Conservation (phyloP, 345 rosid species). For the Euclidium syriacum region DNA sequence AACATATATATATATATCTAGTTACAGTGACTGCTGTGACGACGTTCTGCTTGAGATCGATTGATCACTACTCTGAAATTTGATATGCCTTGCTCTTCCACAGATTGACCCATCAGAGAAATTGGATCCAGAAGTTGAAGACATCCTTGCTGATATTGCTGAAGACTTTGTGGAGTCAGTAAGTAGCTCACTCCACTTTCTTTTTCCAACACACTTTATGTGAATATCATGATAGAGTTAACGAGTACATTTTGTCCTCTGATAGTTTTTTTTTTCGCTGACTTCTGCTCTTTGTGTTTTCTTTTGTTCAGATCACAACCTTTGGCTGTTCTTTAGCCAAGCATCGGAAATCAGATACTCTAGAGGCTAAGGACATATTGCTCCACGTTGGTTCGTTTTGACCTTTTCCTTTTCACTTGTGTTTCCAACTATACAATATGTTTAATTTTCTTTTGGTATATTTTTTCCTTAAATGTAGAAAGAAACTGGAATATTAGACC, state of each 20-base stretch:
- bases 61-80: background rate
- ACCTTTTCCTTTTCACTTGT: slow-evolving; percentile 1
- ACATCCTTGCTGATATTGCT: slow-evolving; percentile 84
- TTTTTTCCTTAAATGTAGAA: slow-evolving; percentile 46
- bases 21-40: background rate
- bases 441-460: slow-evolving; percentile 1
- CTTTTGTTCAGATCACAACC: slow-evolving; percentile 59
- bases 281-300: slow-evolving; percentile 9
- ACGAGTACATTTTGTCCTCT: background rate
- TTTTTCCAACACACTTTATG: background rate
- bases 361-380: slow-evolving; percentile 97
- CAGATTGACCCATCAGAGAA: slow-evolving; percentile 91
- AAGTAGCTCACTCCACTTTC: slow-evolving; percentile 35
- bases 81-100: slow-evolving; percentile 4
- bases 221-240: background rate
- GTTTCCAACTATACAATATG: background rate
- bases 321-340: slow-evolving; percentile 97
- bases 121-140: slow-evolving; percentile 93
- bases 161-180: slow-evolving; percentile 96
- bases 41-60: background rate
- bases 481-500: slow-evolving; percentile 86
- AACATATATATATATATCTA: background rate
- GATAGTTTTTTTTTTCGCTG: slow-evolving; percentile 1
- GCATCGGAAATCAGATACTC: slow-evolving; percentile 83
- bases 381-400: slow-evolving; percentile 81